Base-by-base conservation (phyloP, 371 early-diverging fungal species). In the Mucor velutinosus region DNA sequence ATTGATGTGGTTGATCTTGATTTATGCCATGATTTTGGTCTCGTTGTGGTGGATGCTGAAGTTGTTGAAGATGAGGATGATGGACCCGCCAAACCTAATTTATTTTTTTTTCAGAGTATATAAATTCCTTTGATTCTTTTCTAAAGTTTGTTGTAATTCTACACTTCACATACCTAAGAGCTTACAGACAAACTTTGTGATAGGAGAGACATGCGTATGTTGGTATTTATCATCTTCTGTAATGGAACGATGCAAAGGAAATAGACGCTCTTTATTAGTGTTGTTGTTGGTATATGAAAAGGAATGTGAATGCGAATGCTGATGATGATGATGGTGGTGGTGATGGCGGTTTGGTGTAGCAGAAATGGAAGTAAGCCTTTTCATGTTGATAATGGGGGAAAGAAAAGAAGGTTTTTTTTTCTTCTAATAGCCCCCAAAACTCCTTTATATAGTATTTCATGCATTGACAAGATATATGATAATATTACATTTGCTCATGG, bases 1-100 rank as follows among this genome's bases (percentile, higher is more conserved):
- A 74, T 71, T 10, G 75, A 74, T 6, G 75, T 74, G 3, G 75
- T 74, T 23, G 75, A 74, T 33, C 33, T 65, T 21, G 75, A 71
- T 32, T 74, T 74, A 47, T 74, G 75, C 62, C 64, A 27, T 45
- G 43, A 41, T 17, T 62, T 62, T 25, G 75, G 73, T 45, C 62
- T 64, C 62, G 64, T 14, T 15, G 49, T 12, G 12, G 63, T 35
- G 0, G 60, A 29, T 8, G 55, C 47, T 53, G 69, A 25, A 4
- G 69, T 64, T 69, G 51, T 29, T 19, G 19, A 53, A 11, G 53
- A 53, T 6, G n/a, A 45, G 2, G 51, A 51, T 8, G 25, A 39
- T 41, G 49, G 14, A 47, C 29, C 19, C 47, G 32, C 12, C 55
- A 60, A 55, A 41, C 55, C 37, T 55, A 41, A 41, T 32, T 23